These are phyloP conservation scores for Fusarium sp. DNA, from an alignment of 2,329 filamentous ascomycete species.

Conservation along the genomic window DNA sequence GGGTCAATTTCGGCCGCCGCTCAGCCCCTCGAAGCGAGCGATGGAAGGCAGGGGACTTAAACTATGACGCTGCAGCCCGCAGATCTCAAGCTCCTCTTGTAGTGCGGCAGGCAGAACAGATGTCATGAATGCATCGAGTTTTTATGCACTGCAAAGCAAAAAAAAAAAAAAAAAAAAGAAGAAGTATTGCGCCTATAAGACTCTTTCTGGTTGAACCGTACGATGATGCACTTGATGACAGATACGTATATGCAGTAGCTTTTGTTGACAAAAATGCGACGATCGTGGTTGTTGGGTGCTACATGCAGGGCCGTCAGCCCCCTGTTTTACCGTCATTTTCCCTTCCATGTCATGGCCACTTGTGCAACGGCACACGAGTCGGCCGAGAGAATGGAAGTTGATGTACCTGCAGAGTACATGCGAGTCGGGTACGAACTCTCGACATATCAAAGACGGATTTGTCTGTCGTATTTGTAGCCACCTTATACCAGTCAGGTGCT, in stretches of 20 bases:
- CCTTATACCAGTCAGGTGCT: conserved; percentile 28
- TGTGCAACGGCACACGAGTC: conserved; percentile 24
- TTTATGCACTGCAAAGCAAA: background rate
- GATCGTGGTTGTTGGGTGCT: conserved; percentile 17
- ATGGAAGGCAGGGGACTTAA: conserved; percentile 26
- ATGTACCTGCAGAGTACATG: conserved; percentile 5
- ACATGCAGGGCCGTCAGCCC: conserved; percentile 21
- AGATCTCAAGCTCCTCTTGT: conserved; percentile 10
- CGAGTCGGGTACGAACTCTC: conserved; percentile 15
- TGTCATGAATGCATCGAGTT: background rate
- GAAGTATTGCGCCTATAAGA: background rate
- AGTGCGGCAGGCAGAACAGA: conserved; percentile 12
- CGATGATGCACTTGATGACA: conserved; percentile 7
- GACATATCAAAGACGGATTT: background rate
- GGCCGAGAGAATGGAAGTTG: conserved; percentile 16
- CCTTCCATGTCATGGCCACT: conserved; percentile 14
- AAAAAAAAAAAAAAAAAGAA: conserved; percentile 2
- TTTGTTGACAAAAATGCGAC: conserved; percentile 6
- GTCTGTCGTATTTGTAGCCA: conserved; percentile 2
- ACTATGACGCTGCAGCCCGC: conserved; percentile 29
- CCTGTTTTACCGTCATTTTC: conserved; percentile 16
- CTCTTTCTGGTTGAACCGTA: conserved; percentile 3
- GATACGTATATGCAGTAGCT: conserved; percentile 4
- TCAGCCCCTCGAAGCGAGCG: conserved; percentile 31
- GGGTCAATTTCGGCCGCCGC: conserved; percentile 33